These are phyloP conservation scores for Coemansia sp. DNA, from an alignment of 192 early-diverging fungal species.

Conservation along the genomic window DNA sequence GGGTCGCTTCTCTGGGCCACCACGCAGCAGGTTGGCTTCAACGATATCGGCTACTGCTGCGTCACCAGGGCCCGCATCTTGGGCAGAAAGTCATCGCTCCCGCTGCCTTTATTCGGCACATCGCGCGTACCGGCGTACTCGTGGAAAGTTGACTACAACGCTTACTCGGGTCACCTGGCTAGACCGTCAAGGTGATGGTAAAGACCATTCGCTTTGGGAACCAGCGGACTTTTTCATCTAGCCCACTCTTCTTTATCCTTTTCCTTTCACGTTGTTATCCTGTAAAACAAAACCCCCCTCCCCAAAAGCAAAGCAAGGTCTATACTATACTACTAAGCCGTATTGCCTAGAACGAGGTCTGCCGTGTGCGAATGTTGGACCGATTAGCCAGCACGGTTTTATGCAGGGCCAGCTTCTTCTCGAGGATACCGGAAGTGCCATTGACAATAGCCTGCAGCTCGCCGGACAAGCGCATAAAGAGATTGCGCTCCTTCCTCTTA, in stretches of 20 bases:
- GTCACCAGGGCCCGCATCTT: slow-evolving; percentile 25
- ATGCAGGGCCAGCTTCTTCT: slow-evolving; percentile 76
- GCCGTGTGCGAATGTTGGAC: slow-evolving; percentile 59
- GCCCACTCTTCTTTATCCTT: too few species aligned
- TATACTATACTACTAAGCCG: neutral
- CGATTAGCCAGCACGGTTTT: slow-evolving; percentile 82
- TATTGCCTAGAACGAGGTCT: neutral
- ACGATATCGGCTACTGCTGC: slow-evolving; percentile 42
- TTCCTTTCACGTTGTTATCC: too few species aligned
- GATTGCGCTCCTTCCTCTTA: slow-evolving; percentile 63
- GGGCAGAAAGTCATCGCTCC: slow-evolving; percentile 10
- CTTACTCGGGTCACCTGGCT: slow-evolving; percentile 18
- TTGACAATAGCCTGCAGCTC: slow-evolving; percentile 83
- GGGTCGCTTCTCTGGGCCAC: slow-evolving; percentile 48
- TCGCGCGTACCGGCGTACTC: slow-evolving; percentile 21
- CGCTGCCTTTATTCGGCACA: slow-evolving; percentile 29
- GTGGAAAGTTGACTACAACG: slow-evolving; percentile 31
- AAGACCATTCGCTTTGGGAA: too few species aligned
- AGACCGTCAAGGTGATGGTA: slow-evolving; percentile 1
- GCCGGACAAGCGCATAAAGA: slow-evolving; percentile 70
- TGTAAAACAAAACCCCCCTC: too few species aligned
- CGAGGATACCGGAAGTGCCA: slow-evolving; percentile 65
- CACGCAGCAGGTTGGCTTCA: slow-evolving; percentile 19
- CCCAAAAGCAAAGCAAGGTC: neutral
- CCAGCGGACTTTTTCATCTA: neutral